Percentiles rank a stretch among this genome's conserved stretches.
phyloP scores from a whole-genome alignment of 345 rosid genomes.

The Sisymbrium irio region DNA sequence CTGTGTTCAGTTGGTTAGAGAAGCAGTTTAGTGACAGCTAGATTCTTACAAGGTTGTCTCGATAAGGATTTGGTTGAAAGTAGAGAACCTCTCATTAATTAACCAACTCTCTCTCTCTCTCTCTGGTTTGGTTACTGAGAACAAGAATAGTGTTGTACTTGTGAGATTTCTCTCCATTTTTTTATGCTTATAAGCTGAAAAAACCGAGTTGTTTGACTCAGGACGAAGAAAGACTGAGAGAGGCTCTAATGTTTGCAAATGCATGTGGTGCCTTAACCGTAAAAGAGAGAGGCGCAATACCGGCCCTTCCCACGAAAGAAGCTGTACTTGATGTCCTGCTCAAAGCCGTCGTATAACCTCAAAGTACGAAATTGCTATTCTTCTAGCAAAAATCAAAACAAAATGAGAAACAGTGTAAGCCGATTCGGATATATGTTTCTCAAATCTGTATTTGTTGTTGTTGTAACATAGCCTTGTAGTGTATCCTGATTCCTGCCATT shows the following conservation, averaged over 20 bases:
- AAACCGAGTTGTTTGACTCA: slow-evolving; percentile 27
- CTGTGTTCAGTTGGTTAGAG: no score
- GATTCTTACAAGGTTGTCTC: no score
- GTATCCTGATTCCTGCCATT: background rate
- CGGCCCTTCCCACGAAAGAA: slow-evolving; percentile 82
- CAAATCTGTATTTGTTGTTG: slow-evolving; percentile 2
- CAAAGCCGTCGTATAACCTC: slow-evolving; percentile 38
- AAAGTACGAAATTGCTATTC: background rate
- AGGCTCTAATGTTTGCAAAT: slow-evolving; percentile 79
- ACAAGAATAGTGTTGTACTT: no score
- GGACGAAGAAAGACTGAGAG: slow-evolving; percentile 71
- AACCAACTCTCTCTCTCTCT: no score
- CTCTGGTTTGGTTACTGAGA: no score
- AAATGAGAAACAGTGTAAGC: background rate
- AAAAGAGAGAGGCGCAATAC: slow-evolving; percentile 86
- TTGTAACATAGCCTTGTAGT: slow-evolving; percentile 17
- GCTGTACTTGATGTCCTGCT: slow-evolving; percentile 56
- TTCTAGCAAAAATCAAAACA: background rate
- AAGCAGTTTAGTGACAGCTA: no score
- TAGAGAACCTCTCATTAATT: no score
- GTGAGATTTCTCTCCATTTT: background rate
- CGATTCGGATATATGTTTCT: background rate
- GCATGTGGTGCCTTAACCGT: slow-evolving; percentile 95
- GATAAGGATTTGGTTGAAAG: no score
- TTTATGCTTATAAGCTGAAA: slow-evolving; percentile 1